A percentile compares a stretch with the other conserved stretches of the same genome.
phyloP scores from a whole-genome alignment of 2,329 filamentous ascomycete genomes.

The Pyricularia sp. region DNA sequence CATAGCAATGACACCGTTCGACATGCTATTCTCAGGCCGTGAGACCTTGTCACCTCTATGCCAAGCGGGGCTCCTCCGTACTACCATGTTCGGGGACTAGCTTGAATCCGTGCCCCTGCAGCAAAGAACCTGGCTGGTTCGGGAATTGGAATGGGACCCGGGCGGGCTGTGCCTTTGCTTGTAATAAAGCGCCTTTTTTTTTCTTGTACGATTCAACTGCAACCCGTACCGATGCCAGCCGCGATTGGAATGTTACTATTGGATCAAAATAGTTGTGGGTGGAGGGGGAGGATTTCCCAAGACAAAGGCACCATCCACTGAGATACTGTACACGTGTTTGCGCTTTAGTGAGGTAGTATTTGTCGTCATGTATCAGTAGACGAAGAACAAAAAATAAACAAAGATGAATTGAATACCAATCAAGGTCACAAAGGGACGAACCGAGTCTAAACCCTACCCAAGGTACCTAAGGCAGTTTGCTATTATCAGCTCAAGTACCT shows the following conservation, averaged over 20 bases:
- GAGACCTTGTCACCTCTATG: neutral
- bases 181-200: neutral
- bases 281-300: neutral
- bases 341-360: neutral
- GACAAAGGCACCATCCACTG: neutral
- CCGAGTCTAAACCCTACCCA: too few species aligned
- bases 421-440: neutral
- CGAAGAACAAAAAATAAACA: too few species aligned
- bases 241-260: neutral
- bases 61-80: neutral
- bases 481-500: too few species aligned
- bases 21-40: neutral
- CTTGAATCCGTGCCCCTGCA: neutral
- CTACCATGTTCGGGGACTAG: neutral
- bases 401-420: neutral
- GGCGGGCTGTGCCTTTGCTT: neutral
- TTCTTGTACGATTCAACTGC: too few species aligned
- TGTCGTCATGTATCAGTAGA: too few species aligned
- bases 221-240: neutral
- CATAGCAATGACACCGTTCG: neutral
- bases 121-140: neutral
- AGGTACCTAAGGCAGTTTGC: too few species aligned
- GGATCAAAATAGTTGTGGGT: neutral
- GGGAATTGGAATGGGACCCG: neutral
- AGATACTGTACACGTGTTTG: neutral